Evolutionary conservation across 2,329 filamentous ascomycete species (phyloP), one percentile per base, ranked within the genome.

Genomic region (Blumeria graminis): DNA sequence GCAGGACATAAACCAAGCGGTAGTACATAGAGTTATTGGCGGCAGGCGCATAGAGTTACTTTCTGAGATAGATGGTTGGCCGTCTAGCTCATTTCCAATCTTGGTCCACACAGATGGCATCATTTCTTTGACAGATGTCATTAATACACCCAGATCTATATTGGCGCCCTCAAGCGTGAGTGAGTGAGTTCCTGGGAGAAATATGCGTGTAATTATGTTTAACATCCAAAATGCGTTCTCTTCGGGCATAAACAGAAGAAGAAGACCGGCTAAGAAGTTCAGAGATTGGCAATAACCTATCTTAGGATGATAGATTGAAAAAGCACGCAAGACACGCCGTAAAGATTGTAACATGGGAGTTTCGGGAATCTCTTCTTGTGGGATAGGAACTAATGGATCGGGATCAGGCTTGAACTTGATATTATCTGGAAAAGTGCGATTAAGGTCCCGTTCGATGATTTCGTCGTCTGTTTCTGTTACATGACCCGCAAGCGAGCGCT

Each of bases 1-100:
- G 63, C 92, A 85, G 53, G 86, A 93, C 90, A 96, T 95, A 68
- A 96, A 93, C 90, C 90, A 96, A 3, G 89, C 86, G 9, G 89
- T 94, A 68, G 92, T 87, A 62, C 88, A 93, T 5, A 96, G 76
- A 0, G 86, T 92, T 61, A 96, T 90, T 11, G 90, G 89, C 0
- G 90, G 90, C 10, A 95, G 75, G 4, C 84, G 76, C 58, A 65
- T 64, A 2, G 71, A 69, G 51, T 57, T 61, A 10, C 59, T 60
- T 58, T 63, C 55, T 9, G 60, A 61, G 14, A 62, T 58, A 10
- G 60, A 61, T 52, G 60, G 58, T 16, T 62, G 58, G 13, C 64
- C 62, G 61, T 86, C 81, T 41, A 86, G 74, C 68, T 90, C 84
- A 59, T 80, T 81, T 34, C 86, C 86, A 62, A 96, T 88, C 67